Evolutionary conservation across 306 rosid genomes (phyloP).

Genomic region (Vachellia pachyceras): DNA sequence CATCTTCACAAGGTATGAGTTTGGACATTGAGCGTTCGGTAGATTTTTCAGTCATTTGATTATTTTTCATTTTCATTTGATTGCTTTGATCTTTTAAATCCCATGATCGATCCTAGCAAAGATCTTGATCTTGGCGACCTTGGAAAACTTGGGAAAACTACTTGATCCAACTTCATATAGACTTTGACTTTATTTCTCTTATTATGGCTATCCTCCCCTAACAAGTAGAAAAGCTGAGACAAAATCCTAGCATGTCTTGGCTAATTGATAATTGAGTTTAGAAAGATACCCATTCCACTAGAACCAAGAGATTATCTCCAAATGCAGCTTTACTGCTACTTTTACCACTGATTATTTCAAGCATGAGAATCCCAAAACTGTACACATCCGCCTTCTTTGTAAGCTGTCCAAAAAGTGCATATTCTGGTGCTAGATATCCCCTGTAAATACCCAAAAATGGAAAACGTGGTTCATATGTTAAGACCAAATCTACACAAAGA

Average conservation of each 20-base stretch:
- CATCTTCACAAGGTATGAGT: not conserved
- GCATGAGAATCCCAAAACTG: constrained; percentile 90
- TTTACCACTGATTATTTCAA: constrained; percentile 83
- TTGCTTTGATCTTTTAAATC: not conserved
- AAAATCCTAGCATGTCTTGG: not conserved
- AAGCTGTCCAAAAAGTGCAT: constrained; percentile 88
- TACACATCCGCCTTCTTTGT: constrained; percentile 96
- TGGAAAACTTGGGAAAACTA: not conserved
- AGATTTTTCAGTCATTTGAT: not conserved
- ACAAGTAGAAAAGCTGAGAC: not conserved
- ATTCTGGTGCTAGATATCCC: constrained; percentile 94
- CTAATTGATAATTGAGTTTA: constrained; percentile 11
- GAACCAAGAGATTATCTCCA: constrained; percentile 68
- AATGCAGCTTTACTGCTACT: constrained; percentile 90
- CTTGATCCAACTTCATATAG: not conserved
- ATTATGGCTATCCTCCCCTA: not conserved
- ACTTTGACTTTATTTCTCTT: not conserved
- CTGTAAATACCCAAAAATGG: constrained; percentile 43
- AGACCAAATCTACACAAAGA: constrained; percentile 1
- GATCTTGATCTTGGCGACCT: not conserved
- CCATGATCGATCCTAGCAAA: not conserved
- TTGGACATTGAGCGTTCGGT: not conserved
- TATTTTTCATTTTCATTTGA: not conserved
- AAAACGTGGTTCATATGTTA: not conserved
- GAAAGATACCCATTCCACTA: constrained; percentile 88